A percentile compares a stretch with the other conserved stretches of the same genome.
Conservation (phyloP, 345 rosid genomes). For the Arabidopsis thaliana region TAIR10.1 NC_003075.7:13348001-13348500, state of each 20-base stretch:
- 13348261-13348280: constrained; percentile 78
- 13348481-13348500: constrained; percentile 14
- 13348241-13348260: constrained; percentile 85
- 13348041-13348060: constrained; percentile 45
- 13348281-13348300: constrained; percentile 65
- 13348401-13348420: constrained; percentile 73
- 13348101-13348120: neutral
- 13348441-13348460: constrained; percentile 51
- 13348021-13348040: constrained; percentile 93
- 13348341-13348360: constrained; percentile 30
- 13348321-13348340: neutral
- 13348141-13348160: constrained; percentile 65
- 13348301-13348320: neutral
- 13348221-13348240: constrained; percentile 82
- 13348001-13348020: constrained; percentile 74
- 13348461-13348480: neutral
- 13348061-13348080: neutral
- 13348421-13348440: constrained; percentile 75
- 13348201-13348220: constrained; percentile 89
- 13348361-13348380: constrained; percentile 53
- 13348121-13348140: constrained; percentile 30
- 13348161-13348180: constrained; percentile 77
- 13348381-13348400: constrained; percentile 74
- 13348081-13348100: constrained; percentile 13
- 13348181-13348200: constrained; percentile 72